Percentiles rank a stretch among this genome's conserved stretches.
These are phyloP conservation scores for Eimeria sp. DNA, from an alignment of 169 alveolate genomes.

Conservation along the genomic window DNA sequence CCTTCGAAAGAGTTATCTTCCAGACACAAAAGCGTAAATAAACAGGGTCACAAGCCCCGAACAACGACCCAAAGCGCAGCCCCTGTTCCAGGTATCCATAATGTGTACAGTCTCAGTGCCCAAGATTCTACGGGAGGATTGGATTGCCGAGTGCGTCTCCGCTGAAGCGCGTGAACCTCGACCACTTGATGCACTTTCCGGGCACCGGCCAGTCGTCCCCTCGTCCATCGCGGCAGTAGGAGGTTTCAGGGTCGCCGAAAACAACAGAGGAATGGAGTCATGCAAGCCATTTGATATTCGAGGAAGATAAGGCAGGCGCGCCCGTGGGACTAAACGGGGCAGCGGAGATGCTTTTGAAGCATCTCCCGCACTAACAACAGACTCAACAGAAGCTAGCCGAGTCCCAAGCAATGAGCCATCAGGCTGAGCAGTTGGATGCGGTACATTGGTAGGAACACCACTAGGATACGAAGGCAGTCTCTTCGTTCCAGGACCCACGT, in stretches of 20 bases:
- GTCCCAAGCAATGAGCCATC: constrained; percentile 12
- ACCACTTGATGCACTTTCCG: not conserved
- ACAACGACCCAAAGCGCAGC: not conserved
- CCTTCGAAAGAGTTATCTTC: not conserved
- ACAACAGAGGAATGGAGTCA: not conserved
- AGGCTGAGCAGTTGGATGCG: constrained; percentile 14
- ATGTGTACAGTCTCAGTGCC: constrained; percentile 16
- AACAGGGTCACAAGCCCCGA: not conserved
- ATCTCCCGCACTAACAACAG: constrained; percentile 6
- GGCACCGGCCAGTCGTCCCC: constrained; percentile 1
- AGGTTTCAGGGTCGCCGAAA: constrained; percentile 37
- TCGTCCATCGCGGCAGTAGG: constrained; percentile 25
- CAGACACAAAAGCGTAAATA: not conserved
- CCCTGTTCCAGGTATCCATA: not conserved
- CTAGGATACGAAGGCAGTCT: constrained; percentile 23
- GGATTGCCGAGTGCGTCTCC: not conserved
- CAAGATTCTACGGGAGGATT: not conserved
- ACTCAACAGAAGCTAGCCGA: constrained; percentile 9
- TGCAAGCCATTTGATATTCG: not conserved
- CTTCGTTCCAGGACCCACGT: constrained; percentile 20
- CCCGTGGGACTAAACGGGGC: not conserved
- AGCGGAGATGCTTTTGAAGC: not conserved
- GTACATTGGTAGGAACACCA: not conserved
- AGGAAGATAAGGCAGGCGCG: not conserved
- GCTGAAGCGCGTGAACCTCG: not conserved